Evolutionary conservation across 768 basidiomycete genomes (phyloP).

Genomic region (Lentinula raphanica): DNA sequence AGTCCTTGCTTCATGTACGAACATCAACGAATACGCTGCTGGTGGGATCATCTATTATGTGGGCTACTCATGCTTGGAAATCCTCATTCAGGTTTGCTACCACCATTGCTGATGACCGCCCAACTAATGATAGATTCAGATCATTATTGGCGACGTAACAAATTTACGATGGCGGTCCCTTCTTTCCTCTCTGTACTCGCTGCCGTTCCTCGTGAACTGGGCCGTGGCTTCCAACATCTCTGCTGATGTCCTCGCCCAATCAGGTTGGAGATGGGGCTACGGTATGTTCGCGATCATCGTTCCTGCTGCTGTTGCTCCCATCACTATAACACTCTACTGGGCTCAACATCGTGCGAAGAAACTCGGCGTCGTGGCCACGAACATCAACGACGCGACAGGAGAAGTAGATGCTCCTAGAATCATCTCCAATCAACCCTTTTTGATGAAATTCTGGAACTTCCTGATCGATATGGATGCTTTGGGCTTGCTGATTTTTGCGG

Average conservation of each 20-base stretch:
- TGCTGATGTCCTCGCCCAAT: slow-evolving; percentile 17
- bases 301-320: slow-evolving; percentile 27
- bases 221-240: slow-evolving; percentile 39
- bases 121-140: too few species aligned
- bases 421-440: background rate
- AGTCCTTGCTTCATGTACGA: slow-evolving; percentile 29
- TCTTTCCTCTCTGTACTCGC: slow-evolving; percentile 30
- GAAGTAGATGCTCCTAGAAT: slow-evolving; percentile 1
- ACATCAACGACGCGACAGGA: background rate
- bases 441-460: slow-evolving; percentile 1
- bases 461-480: slow-evolving; percentile 24
- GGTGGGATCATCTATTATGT: slow-evolving; percentile 37
- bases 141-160: slow-evolving; percentile 36
- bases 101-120: too few species aligned
- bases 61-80: slow-evolving; percentile 36
- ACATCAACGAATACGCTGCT: slow-evolving; percentile 25
- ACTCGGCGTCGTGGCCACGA: slow-evolving; percentile 16
- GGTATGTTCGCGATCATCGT: slow-evolving; percentile 31
- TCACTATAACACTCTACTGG: slow-evolving; percentile 32
- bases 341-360: slow-evolving; percentile 27
- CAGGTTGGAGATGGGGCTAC: slow-evolving; percentile 42
- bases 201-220: slow-evolving; percentile 40
- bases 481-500: slow-evolving; percentile 27
- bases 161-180: slow-evolving; percentile 31
- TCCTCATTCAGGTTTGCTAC: slow-evolving; percentile 26